These are phyloP conservation scores for Rhodamnia rubescens DNA, from an alignment of 345 rosid genomes.

Conservation along the genomic window DNA sequence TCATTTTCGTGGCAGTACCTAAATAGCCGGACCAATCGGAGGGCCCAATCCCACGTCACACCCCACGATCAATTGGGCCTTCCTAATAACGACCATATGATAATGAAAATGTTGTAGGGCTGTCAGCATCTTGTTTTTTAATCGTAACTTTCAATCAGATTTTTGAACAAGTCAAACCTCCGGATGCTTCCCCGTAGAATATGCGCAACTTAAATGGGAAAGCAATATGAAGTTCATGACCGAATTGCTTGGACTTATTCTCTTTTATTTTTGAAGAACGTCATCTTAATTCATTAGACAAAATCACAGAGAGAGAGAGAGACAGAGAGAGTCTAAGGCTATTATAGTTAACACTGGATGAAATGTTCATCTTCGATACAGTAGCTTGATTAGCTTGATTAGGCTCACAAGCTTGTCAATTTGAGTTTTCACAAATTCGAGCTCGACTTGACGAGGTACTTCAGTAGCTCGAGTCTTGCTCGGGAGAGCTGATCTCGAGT, in stretches of 20 bases:
- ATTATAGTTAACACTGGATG: background rate
- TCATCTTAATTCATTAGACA: background rate
- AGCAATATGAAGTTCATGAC: background rate
- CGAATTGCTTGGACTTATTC: background rate
- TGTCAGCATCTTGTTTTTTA: no score
- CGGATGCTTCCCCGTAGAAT: background rate
- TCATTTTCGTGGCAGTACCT: background rate
- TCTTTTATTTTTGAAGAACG: background rate
- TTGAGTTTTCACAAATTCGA: no score
- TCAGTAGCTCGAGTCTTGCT: no score
- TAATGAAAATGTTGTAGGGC: background rate
- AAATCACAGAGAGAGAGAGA: no score
- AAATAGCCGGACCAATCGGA: background rate
- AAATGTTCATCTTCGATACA: no score
- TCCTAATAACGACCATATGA: background rate
- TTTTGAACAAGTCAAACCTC: background rate
- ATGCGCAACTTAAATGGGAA: background rate
- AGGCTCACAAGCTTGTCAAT: background rate
- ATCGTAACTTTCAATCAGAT: no score
- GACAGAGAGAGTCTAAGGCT: background rate
- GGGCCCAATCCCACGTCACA: background rate
- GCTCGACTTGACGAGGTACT: no score
- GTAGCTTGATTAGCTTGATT: no score
- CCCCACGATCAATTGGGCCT: background rate
- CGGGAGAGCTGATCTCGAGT: background rate